phyloP scores from a whole-genome alignment of 2,329 filamentous ascomycete genomes.

The Nothophoma quercina region DNA sequence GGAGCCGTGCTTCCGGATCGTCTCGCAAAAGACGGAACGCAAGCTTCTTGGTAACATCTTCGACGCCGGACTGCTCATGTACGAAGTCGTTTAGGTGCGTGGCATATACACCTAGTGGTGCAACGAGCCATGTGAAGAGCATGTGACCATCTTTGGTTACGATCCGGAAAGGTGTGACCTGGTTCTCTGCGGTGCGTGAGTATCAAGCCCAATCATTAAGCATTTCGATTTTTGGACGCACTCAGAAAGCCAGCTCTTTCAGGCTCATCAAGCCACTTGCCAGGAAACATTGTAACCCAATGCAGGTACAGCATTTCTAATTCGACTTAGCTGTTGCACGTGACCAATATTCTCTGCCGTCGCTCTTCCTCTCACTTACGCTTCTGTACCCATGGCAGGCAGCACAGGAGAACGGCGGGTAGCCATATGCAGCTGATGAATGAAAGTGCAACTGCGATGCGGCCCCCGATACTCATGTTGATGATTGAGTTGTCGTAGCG shows the following conservation, averaged over 20 bases:
- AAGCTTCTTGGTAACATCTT: constrained; percentile 58
- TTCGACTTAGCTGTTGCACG: constrained; percentile 1
- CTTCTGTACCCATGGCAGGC: constrained; percentile 48
- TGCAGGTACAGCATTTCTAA: constrained; percentile 48
- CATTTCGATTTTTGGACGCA: constrained; percentile 21
- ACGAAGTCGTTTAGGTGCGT: constrained; percentile 73
- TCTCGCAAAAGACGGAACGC: constrained; percentile 60
- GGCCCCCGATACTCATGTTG: constrained; percentile 16
- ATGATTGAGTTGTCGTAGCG: constrained; percentile 7
- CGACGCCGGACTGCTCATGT: constrained; percentile 43
- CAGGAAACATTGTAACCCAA: constrained; percentile 45
- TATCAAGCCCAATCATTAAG: background rate
- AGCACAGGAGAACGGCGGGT: constrained; percentile 43
- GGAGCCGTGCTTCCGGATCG: constrained; percentile 61
- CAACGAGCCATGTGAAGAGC: constrained; percentile 89
- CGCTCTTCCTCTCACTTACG: constrained; percentile 31
- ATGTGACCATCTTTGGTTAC: constrained; percentile 76
- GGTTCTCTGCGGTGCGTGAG: constrained; percentile 67
- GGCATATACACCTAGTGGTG: constrained; percentile 78
- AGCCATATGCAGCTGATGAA: constrained; percentile 46
- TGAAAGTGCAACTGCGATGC: constrained; percentile 26
- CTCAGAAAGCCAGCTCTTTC: constrained; percentile 49
- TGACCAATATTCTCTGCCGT: background rate
- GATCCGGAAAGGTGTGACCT: constrained; percentile 84
- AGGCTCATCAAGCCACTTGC: constrained; percentile 46